These are phyloP conservation scores for Lepraria neglecta DNA, from an alignment of 495 filamentous ascomycete genomes.

Conservation along the genomic window DNA sequence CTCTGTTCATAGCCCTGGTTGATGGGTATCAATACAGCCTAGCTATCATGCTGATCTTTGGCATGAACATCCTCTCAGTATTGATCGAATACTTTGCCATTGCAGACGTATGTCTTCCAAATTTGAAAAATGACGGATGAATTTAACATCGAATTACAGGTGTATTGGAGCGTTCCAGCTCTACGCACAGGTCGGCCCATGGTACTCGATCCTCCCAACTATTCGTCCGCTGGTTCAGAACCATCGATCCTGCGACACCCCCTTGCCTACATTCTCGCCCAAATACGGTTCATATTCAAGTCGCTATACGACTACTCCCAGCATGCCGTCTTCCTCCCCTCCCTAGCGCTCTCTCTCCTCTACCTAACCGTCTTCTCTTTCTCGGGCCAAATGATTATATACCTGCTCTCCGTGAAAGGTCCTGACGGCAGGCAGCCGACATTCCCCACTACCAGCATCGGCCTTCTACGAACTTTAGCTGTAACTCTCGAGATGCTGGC, in stretches of 20 bases:
- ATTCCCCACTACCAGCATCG: slow-evolving; percentile 14
- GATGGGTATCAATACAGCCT: slow-evolving; percentile 39
- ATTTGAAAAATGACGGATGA: neutral
- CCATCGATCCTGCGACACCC: neutral
- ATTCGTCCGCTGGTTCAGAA: neutral
- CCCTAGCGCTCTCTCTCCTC: slow-evolving; percentile 23
- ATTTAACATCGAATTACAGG: slow-evolving; percentile 22
- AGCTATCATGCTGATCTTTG: slow-evolving; percentile 45
- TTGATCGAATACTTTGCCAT: slow-evolving; percentile 54
- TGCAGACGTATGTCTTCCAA: slow-evolving; percentile 35
- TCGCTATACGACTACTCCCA: slow-evolving; percentile 12
- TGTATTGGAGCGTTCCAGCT: slow-evolving; percentile 39
- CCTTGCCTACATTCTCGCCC: neutral
- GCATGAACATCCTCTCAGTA: slow-evolving; percentile 39
- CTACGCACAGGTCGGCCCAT: slow-evolving; percentile 22
- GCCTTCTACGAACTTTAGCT: slow-evolving; percentile 13
- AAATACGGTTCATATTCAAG: neutral
- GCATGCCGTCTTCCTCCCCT: slow-evolving; percentile 22
- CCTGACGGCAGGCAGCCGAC: neutral
- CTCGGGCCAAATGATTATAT: slow-evolving; percentile 26
- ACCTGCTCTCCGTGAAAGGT: slow-evolving; percentile 19
- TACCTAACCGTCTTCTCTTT: slow-evolving; percentile 28
- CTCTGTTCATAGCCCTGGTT: slow-evolving; percentile 51
- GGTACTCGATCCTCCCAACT: neutral
- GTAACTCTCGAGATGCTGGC: slow-evolving; percentile 20